These are phyloP conservation scores for Penicillium bovifimosum DNA, from an alignment of 495 filamentous ascomycete genomes.

Conservation along the genomic window DNA sequence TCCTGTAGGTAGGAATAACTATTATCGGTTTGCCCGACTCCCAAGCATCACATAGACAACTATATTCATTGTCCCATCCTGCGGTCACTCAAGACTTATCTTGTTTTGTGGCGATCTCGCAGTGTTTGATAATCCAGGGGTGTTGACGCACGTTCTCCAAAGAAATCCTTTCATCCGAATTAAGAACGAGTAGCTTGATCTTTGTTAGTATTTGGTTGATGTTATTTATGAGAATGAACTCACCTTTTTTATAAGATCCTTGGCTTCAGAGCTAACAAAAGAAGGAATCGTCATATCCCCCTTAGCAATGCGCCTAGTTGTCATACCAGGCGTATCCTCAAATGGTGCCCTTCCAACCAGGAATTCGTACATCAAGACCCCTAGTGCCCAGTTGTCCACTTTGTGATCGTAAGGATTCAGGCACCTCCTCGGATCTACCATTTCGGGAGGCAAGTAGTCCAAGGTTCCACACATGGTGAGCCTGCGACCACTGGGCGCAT, in stretches of 20 bases:
- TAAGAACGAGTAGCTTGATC: background rate
- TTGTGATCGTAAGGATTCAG: background rate
- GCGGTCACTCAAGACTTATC: background rate
- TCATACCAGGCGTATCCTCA: background rate
- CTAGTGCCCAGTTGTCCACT: background rate
- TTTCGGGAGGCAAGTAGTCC: background rate
- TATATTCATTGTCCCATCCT: background rate
- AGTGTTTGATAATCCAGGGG: background rate
- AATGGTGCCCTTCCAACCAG: background rate
- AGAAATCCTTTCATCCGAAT: background rate
- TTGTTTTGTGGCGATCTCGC: background rate
- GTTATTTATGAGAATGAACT: background rate
- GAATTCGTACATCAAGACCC: background rate
- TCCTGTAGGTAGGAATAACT: too few relatives aligned
- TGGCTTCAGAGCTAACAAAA: background rate
- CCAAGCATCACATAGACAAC: too few relatives aligned
- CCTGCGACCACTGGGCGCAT: background rate
- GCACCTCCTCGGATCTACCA: background rate
- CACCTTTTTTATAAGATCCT: background rate
- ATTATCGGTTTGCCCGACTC: too few relatives aligned
- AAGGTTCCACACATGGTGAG: background rate
- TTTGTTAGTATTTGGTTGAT: background rate
- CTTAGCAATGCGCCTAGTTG: background rate
- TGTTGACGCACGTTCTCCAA: background rate
- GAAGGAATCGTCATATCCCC: background rate